Percentiles rank a stretch among this genome's conserved stretches.
phyloP scores from a whole-genome alignment of 1,284 basidiomycete species.

The Fomitopsis pinicola region DNA sequence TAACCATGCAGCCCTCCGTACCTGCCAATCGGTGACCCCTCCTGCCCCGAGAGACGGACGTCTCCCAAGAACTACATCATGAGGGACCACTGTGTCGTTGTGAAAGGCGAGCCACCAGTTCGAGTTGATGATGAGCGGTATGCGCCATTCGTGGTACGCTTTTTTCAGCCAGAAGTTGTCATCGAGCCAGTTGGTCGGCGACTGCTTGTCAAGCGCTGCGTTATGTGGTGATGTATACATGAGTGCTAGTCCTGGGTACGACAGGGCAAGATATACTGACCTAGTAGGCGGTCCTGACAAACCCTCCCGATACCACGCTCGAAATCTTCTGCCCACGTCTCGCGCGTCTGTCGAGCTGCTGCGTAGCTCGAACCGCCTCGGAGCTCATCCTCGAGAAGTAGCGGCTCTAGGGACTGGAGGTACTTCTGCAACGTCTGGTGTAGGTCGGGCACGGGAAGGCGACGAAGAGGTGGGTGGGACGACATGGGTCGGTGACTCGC shows the following conservation, averaged over 20 bases:
- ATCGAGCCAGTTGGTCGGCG: conserved; percentile 92
- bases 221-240: not conserved
- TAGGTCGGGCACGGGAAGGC: conserved; percentile 85
- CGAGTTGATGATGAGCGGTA: conserved; percentile 86
- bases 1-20: conserved; percentile 85
- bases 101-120: conserved; percentile 97
- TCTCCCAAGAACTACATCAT: conserved; percentile 33
- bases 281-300: conserved; percentile 80
- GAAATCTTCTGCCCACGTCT: conserved; percentile 71
- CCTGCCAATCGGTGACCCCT: conserved; percentile 78
- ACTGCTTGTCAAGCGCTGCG: conserved; percentile 78
- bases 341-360: conserved; percentile 56
- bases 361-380: conserved; percentile 51
- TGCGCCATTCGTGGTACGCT: conserved; percentile 89
- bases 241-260: not conserved
- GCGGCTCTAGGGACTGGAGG: conserved; percentile 75
- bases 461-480: conserved; percentile 36
- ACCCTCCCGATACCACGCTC: conserved; percentile 64
- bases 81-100: conserved; percentile 55
- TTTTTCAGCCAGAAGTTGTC: conserved; percentile 93
- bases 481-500: conserved; percentile 2
- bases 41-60: conserved; percentile 28
- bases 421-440: conserved; percentile 78
- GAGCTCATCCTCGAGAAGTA: conserved; percentile 73
- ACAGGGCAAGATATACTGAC: conserved; percentile 37